Conservation (phyloP, 2,329 filamentous ascomycete genomes). For the Ustilaginoidea virens region DNA sequence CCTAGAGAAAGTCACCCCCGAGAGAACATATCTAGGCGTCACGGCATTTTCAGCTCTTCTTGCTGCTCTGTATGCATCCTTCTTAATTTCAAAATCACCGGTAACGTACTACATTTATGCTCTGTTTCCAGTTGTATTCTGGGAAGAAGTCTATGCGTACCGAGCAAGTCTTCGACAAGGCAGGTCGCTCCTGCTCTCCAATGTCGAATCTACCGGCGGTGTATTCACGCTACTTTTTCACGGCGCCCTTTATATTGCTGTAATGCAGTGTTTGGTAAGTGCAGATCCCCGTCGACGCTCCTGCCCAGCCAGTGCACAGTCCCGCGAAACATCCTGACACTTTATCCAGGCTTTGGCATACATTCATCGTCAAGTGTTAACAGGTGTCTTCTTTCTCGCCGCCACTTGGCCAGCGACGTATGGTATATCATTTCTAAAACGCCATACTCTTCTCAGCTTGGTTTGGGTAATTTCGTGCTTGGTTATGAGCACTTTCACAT, state of each 20-base stretch:
- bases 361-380: conserved; percentile 78
- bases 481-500: conserved; percentile 79
- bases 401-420: conserved; percentile 66
- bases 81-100: conserved; percentile 67
- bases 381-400: conserved; percentile 60
- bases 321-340: too few relatives aligned
- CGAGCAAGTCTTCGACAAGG: conserved; percentile 55
- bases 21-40: conserved; percentile 42
- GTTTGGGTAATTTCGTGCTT: conserved; percentile 67
- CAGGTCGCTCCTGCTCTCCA: conserved; percentile 49
- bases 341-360: conserved; percentile 65
- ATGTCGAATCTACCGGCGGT: conserved; percentile 46
- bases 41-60: conserved; percentile 61
- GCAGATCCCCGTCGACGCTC: too few relatives aligned
- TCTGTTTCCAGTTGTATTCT: conserved; percentile 86
- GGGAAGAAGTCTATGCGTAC: conserved; percentile 84
- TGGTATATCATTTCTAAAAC: conserved; percentile 54
- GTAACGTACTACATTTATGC: conserved; percentile 80
- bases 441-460: conserved; percentile 46
- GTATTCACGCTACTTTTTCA: conserved; percentile 48
- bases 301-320: too few relatives aligned
- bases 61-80: conserved; percentile 61
- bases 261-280: conserved; percentile 65
- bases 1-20: conserved; percentile 48
- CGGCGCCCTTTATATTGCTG: conserved; percentile 48